Evolutionary conservation across 2,329 filamentous ascomycete species (phyloP), one percentile per base, ranked within the genome.

Genomic region (Arthrobotrys pseudoclavata): DNA sequence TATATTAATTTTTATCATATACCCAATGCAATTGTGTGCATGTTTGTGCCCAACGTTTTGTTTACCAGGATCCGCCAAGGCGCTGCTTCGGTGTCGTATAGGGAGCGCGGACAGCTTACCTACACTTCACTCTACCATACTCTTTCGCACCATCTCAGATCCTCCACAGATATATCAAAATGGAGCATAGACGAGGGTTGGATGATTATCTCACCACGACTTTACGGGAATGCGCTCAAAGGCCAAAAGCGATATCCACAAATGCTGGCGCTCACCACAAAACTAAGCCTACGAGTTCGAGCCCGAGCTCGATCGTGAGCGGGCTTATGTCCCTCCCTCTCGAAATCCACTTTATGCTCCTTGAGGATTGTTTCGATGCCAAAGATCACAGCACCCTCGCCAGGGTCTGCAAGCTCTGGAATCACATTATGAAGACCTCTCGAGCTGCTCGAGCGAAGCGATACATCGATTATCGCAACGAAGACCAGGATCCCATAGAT

Each of bases 261-360:
- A n/a, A 42, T 42, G 37, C 12, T 13, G 37, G 15, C 4, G 37
- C 29, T 3, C 29, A 31, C 4, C 7, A 42, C 37, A 42, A 42
- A 42, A 5, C 10, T 13, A 13, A 42, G 37, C 37, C 15, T 42
- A 13, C 12, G 12, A 40, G 34, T 9, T 40, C 34, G 47, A n/a
- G n/a, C n/a, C n/a, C n/a, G n/a, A 29, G n/a, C 26, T 31, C 24
- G 24, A 53, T 2, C 24, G 24, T 31, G 24, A 50, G 12, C 10
- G 47, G 18, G 22, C 18, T 50, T 3, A 2, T 31, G n/a, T 34
- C 31, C 3, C 69, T 68, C 37, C 64, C 70, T 3, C 29, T 69
- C 40, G 64, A 69, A n/a, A 20, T 76, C 37, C 57, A 76, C 15
- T 63, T 64, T 26, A 24, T 76, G n/a, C 55, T 76, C 40, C 55